Conservation (phyloP, 163 green algal species). For the Picocystis sp. region DNA sequence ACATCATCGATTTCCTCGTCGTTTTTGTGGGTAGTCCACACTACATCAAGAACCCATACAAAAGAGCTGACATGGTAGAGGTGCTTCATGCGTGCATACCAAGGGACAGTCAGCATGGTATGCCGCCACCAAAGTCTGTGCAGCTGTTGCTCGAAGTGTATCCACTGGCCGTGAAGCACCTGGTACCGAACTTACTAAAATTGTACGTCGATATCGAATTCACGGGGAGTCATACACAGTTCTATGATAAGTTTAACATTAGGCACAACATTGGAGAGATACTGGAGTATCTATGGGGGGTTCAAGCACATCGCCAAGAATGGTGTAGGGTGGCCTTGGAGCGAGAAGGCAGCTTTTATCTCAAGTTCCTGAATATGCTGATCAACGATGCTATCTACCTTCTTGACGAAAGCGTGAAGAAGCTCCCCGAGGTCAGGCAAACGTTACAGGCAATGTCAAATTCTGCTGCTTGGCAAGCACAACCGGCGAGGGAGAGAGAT, state of each 20-base stretch:
- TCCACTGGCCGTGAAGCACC: conserved; percentile 42
- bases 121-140: conserved; percentile 11
- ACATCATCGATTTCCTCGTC: conserved; percentile 46
- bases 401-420: conserved; percentile 63
- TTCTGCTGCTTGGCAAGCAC: conserved; percentile 22
- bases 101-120: conserved; percentile 3
- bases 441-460: conserved; percentile 39
- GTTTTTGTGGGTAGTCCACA: conserved; percentile 39
- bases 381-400: conserved; percentile 71
- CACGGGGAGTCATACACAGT: conserved; percentile 48
- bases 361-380: conserved; percentile 53
- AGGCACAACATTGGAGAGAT: conserved; percentile 61
- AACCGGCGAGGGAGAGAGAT: conserved; percentile 15
- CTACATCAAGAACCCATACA: conserved; percentile 68
- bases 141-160: conserved; percentile 48
- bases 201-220: conserved; percentile 84
- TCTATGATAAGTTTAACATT: conserved; percentile 89
- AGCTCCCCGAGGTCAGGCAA: conserved; percentile 40
- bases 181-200: conserved; percentile 58
- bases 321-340: conserved; percentile 20
- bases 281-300: conserved; percentile 48
- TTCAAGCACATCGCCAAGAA: conserved; percentile 27
- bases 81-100: conserved; percentile 48
- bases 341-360: conserved; percentile 10
- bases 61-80: conserved; percentile 48